Conservation (phyloP, 495 filamentous ascomycete genomes). For the Daldinia concentrica region DNA sequence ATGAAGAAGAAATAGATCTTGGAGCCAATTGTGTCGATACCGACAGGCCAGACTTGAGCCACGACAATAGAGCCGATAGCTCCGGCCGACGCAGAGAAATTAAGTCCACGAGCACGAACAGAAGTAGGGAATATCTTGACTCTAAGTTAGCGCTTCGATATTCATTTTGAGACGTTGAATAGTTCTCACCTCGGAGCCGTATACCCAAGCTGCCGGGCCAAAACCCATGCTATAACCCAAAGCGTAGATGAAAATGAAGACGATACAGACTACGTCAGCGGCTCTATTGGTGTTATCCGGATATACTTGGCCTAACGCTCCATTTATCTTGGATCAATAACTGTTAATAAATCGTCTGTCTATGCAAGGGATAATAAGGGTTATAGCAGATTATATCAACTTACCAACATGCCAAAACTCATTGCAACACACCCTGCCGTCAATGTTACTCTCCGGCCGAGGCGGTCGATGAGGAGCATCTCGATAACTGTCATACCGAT, state of each 20-base stretch:
- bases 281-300: conserved; percentile 59
- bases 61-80: conserved; percentile 61
- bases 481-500: conserved; percentile 61
- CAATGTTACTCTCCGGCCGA: conserved; percentile 56
- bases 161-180: not conserved
- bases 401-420: conserved; percentile 58
- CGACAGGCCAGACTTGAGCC: conserved; percentile 63
- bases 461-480: conserved; percentile 60
- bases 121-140: conserved; percentile 63
- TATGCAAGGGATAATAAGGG: not conserved
- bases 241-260: conserved; percentile 67
- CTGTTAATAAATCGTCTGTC: conserved; percentile 1
- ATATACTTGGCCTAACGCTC: conserved; percentile 59
- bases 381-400: conserved; percentile 4
- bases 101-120: conserved; percentile 61
- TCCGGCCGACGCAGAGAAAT: conserved; percentile 60
- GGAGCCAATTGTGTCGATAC: conserved; percentile 60
- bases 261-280: conserved; percentile 62
- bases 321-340: conserved; percentile 57
- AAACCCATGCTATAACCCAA: conserved; percentile 66
- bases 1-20: conserved; percentile 69
- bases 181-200: conserved; percentile 61
- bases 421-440: conserved; percentile 56
- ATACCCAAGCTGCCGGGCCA: conserved; percentile 66
- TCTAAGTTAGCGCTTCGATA: not conserved